Evolutionary conservation across 1,284 basidiomycete species (phyloP).

Genomic region (Trametes pubescens): DNA sequence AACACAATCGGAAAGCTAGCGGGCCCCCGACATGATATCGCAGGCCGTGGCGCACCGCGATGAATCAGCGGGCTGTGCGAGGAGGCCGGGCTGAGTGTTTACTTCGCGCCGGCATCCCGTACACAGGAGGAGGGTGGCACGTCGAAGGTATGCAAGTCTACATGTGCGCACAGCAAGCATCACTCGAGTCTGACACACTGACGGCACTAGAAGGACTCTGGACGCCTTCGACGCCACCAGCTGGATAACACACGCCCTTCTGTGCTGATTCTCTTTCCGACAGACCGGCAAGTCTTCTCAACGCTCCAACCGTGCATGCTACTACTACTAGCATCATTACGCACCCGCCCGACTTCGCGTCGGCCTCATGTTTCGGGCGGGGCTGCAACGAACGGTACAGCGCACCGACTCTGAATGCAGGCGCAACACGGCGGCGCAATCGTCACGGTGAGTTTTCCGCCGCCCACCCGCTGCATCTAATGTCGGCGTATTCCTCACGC

Average conservation of each 20-base stretch:
- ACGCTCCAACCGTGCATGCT: neutral
- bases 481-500: constrained; percentile 18
- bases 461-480: constrained; percentile 7
- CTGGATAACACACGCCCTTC: neutral
- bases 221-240: neutral
- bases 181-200: neutral
- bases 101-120: constrained; percentile 16
- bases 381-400: neutral
- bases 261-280: neutral
- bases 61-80: constrained; percentile 16
- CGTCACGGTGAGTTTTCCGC: neutral
- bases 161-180: neutral
- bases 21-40: constrained; percentile 7
- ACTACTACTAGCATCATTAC: neutral
- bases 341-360: neutral
- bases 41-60: neutral
- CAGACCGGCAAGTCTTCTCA: neutral
- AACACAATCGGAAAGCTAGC: constrained; percentile 12
- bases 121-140: neutral
- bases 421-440: neutral
- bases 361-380: neutral
- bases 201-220: neutral
- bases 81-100: neutral
- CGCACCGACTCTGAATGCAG: constrained; percentile 1
- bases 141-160: constrained; percentile 1